Evolutionary conservation across 1,284 basidiomycete genomes (phyloP).

Genomic region (Xerocomus cyaneibrunnescens): DNA sequence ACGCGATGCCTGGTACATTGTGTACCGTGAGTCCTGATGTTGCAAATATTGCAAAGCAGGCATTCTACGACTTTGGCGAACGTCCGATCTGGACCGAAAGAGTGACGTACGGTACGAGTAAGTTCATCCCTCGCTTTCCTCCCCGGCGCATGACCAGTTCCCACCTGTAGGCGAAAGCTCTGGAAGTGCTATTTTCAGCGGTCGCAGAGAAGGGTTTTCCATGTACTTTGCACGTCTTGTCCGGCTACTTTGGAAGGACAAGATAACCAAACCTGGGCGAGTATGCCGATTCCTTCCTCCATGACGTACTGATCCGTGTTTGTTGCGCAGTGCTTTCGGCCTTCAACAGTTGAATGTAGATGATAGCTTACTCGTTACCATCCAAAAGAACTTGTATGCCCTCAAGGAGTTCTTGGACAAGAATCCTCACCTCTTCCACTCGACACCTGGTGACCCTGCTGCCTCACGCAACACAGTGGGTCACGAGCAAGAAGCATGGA

Average conservation of each 20-base stretch:
- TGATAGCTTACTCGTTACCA: slow-evolving; percentile 61
- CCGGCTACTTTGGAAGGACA: slow-evolving; percentile 85
- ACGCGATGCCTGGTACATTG: slow-evolving; percentile 48
- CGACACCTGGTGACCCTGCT: slow-evolving; percentile 64
- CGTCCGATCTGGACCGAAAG: slow-evolving; percentile 77
- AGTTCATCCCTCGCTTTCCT: slow-evolving; percentile 30
- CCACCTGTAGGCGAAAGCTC: slow-evolving; percentile 55
- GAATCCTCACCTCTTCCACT: slow-evolving; percentile 79
- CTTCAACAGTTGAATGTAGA: slow-evolving; percentile 57
- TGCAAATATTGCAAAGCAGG: slow-evolving; percentile 68
- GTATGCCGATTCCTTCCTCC: slow-evolving; percentile 13
- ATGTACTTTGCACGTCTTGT: slow-evolving; percentile 86
- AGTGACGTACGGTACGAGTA: slow-evolving; percentile 66
- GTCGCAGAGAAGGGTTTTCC: slow-evolving; percentile 87
- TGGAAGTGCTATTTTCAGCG: slow-evolving; percentile 79
- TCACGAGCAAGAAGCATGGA: slow-evolving; percentile 80
- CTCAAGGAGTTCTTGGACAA: slow-evolving; percentile 75
- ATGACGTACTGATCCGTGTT: not conserved
- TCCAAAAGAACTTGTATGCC: slow-evolving; percentile 78
- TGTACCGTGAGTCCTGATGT: slow-evolving; percentile 58
- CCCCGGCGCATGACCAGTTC: not conserved
- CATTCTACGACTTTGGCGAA: slow-evolving; percentile 84
- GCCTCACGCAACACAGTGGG: slow-evolving; percentile 52
- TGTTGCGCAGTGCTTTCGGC: slow-evolving; percentile 40
- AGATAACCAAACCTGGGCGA: slow-evolving; percentile 65